A percentile compares a stretch with the other conserved stretches of the same genome.
These are phyloP conservation scores for Cadophora gregata DNA, from an alignment of 2,329 filamentous ascomycete genomes.

Conservation along the genomic window DNA sequence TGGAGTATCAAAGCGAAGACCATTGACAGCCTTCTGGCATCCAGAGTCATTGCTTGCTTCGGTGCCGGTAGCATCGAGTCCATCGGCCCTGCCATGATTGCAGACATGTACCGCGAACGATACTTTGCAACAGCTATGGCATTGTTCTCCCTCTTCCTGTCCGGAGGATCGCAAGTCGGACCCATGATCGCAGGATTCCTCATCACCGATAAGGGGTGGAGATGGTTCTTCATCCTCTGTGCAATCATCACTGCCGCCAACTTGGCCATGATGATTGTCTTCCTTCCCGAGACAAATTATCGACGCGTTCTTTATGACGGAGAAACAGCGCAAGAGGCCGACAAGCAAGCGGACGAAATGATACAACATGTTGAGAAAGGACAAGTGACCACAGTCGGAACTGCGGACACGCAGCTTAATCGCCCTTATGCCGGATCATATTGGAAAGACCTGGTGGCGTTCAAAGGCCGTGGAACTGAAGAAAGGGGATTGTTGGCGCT, in stretches of 20 bases:
- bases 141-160: conserved; percentile 44
- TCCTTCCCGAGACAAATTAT: conserved; percentile 47
- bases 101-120: conserved; percentile 32
- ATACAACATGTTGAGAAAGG: conserved; percentile 26
- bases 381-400: conserved; percentile 1
- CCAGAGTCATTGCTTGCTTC: conserved; percentile 45
- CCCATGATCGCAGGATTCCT: conserved; percentile 47
- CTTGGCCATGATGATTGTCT: conserved; percentile 42
- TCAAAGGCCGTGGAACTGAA: conserved; percentile 36
- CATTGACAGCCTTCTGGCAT: conserved; percentile 43
- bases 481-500: conserved; percentile 26
- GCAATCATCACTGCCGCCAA: conserved; percentile 44
- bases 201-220: conserved; percentile 45
- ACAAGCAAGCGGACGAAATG: conserved; percentile 35
- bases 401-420: conserved; percentile 6
- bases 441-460: conserved; percentile 42
- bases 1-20: conserved; percentile 45
- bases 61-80: conserved; percentile 41
- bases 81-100: conserved; percentile 45
- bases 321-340: conserved; percentile 35
- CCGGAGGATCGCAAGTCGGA: conserved; percentile 45
- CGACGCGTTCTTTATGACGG: conserved; percentile 38
- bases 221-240: conserved; percentile 48
- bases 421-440: conserved; percentile 40
- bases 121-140: conserved; percentile 44